Base-by-base conservation (phyloP, 2,329 filamentous ascomycete genomes). In the Xylaria polymorpha region DNA sequence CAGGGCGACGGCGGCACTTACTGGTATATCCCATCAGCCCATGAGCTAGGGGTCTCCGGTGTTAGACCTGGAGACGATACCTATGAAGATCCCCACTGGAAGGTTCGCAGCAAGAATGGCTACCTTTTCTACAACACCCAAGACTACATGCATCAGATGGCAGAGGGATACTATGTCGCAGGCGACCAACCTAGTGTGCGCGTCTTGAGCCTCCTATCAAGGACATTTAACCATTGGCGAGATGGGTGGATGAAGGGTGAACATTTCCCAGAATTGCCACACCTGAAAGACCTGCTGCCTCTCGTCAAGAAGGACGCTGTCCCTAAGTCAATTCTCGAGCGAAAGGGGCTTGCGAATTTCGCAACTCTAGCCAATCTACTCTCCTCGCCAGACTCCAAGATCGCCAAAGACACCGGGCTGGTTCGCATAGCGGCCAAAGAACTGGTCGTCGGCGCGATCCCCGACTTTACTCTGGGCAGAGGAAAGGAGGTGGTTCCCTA, bases 81-180 rank as follows among this genome's bases (percentile, higher is more conserved):
- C 15, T 71, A 66, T 25, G 66, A 71, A 59, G 68, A 71, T 63
- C 59, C 68, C 0, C 68, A 71, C 50, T 71, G 68, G 68, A 50
- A 61, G 9, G 14, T 71, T 29, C 68, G 66, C 7, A 71, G 68
- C 25, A 15, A 18, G 22, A 71, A 71, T 29, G 48, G 55, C 4
- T 71, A 68, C 29, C 41, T 71, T 14, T 71, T 57, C 48, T 71
- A 68, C 25, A 71, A 71, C 59, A 65, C 62, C 35, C 68, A 68
- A 32, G 66, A 71, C 14, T 71, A 71, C 55, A 71, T 71, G 68
- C 68, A 71, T 29, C 66, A 63, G 55, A 71, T 71, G 66, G 66
- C 66, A 4, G 68, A 71, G 35, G 62, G 62, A 2, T 43, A 66
- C n/a, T 71, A 71, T 22, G 9, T 43, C 18, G 48, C 63, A 8